A percentile compares a stretch with the other conserved stretches of the same genome.
Conservation (phyloP, 495 filamentous ascomycete species). For the Mytilinidion resinicola region DNA sequence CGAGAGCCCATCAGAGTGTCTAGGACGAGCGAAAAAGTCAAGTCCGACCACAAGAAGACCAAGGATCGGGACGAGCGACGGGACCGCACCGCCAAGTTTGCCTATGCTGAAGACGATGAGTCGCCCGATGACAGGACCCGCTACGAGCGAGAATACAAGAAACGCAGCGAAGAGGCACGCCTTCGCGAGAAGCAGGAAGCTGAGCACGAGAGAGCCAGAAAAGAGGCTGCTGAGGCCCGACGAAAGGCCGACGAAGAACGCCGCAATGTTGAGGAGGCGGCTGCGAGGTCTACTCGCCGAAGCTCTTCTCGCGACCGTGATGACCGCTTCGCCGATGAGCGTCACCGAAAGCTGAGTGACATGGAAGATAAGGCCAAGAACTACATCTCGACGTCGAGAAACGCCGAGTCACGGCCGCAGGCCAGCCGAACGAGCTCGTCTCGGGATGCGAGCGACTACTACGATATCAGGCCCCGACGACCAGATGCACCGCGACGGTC, state of each 20-base stretch:
- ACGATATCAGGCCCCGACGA: constrained; percentile 5
- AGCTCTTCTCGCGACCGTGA: constrained; percentile 3
- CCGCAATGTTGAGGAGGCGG: constrained; percentile 10
- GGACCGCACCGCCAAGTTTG: constrained; percentile 20
- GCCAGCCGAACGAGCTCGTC: constrained; percentile 20
- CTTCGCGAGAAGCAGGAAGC: not conserved
- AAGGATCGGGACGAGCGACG: constrained; percentile 26
- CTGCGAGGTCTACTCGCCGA: not conserved
- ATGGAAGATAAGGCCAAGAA: constrained; percentile 6
- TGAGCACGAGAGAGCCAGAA: constrained; percentile 15
- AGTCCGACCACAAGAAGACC: constrained; percentile 25
- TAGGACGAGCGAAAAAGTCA: constrained; percentile 18
- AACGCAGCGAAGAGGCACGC: constrained; percentile 4
- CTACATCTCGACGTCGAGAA: constrained; percentile 17
- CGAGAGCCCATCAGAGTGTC: constrained; percentile 12
- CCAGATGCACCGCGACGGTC: constrained; percentile 15
- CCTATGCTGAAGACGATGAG: constrained; percentile 17
- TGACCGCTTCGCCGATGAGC: constrained; percentile 6
- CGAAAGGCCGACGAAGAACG: constrained; percentile 15
- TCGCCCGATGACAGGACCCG: constrained; percentile 20
- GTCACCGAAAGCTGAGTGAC: constrained; percentile 15
- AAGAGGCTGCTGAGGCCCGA: constrained; percentile 13
- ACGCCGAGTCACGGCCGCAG: constrained; percentile 10
- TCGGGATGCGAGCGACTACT: constrained; percentile 17
- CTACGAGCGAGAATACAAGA: constrained; percentile 17